Conservation (phyloP, 768 basidiomycete genomes). For the Suillus paluster region DNA sequence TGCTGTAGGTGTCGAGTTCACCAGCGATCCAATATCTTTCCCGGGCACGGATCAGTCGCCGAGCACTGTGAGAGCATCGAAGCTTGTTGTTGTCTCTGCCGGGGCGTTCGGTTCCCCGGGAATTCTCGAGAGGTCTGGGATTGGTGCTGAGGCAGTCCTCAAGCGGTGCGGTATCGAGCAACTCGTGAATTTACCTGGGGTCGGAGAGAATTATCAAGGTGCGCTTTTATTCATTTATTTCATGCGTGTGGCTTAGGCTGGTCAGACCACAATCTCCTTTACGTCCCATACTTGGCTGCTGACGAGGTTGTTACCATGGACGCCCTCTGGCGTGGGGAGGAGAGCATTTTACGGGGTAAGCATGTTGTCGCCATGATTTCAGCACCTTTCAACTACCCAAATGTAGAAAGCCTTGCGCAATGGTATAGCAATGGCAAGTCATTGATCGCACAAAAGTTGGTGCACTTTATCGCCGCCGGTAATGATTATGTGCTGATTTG, state of each 20-base stretch:
- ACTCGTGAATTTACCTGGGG: conserved; percentile 70
- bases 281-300: conserved; percentile 42
- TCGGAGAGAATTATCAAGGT: conserved; percentile 73
- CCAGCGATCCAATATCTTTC: conserved; percentile 33
- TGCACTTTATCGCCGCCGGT: neutral
- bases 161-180: conserved; percentile 50
- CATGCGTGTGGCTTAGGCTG: neutral
- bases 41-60: conserved; percentile 27
- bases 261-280: conserved; percentile 36
- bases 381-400: neutral
- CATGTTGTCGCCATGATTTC: conserved; percentile 8
- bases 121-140: conserved; percentile 67
- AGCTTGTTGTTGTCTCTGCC: conserved; percentile 52
- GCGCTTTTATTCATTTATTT: neutral
- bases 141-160: conserved; percentile 58
- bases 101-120: conserved; percentile 61
- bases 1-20: conserved; percentile 56
- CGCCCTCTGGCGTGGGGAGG: conserved; percentile 42
- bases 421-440: conserved; percentile 45
- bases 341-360: conserved; percentile 46
- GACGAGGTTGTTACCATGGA: conserved; percentile 56
- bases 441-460: conserved; percentile 57
- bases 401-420: conserved; percentile 23
- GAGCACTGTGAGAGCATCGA: conserved; percentile 41
- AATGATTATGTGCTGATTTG: neutral